Conservation (phyloP, 345 rosid genomes). For the Triadica sebifera region DNA sequence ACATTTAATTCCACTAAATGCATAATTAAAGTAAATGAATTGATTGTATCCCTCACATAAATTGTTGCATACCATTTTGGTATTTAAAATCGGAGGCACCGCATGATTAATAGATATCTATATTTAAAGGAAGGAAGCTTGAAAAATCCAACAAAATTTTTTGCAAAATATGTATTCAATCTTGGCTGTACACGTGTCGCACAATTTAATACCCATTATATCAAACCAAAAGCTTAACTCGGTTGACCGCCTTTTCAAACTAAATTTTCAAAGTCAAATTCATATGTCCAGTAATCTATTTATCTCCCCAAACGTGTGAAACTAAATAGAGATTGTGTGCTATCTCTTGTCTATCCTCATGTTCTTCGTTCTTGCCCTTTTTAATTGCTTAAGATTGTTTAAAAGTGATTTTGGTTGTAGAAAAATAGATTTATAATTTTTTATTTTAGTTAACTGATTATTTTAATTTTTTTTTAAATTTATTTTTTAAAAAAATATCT, state of each 20-base stretch:
- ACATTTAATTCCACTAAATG: constrained; percentile 13
- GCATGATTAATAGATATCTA: constrained; percentile 4
- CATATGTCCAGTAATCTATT: background rate
- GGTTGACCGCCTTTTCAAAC: background rate
- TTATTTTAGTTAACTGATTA: too few species aligned
- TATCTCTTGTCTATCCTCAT: background rate
- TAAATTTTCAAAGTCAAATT: constrained; percentile 23
- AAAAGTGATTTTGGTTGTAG: too few species aligned
- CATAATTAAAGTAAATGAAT: background rate
- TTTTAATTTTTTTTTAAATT: too few species aligned
- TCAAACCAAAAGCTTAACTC: background rate
- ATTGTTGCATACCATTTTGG: background rate
- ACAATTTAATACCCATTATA: background rate
- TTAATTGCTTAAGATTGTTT: too few species aligned
- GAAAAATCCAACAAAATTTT: background rate
- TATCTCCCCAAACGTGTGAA: background rate
- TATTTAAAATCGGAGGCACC: constrained; percentile 29
- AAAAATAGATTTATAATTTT: too few species aligned
- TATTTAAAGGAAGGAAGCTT: too few species aligned
- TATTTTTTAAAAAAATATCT: too few species aligned
- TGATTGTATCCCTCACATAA: background rate
- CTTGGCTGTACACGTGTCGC: background rate
- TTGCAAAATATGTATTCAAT: background rate
- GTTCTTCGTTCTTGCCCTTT: too few species aligned
- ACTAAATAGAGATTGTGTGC: background rate